A percentile compares a stretch with the other conserved stretches of the same genome.
phyloP scores from a whole-genome alignment of 169 alveolate genomes.

The Plasmodium relictum region DNA sequence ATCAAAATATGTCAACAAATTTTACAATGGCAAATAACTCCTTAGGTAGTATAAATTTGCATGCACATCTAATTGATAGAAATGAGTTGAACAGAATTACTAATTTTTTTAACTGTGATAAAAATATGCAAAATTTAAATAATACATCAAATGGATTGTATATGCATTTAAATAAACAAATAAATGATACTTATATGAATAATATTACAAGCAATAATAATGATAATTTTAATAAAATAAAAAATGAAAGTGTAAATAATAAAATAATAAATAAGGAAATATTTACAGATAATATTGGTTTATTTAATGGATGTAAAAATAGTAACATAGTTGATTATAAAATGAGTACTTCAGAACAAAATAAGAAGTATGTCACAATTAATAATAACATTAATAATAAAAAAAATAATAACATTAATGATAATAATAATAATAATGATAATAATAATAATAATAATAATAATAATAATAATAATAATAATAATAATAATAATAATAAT shows the following conservation, averaged over 20 bases:
- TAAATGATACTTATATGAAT: not conserved
- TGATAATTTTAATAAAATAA: not conserved
- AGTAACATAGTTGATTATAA: not conserved
- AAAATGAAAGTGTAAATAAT: not conserved
- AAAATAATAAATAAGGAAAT: not conserved
- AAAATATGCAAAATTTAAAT: not conserved
- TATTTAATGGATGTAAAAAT: not conserved
- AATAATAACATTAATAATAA: not conserved
- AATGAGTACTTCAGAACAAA: not conserved
- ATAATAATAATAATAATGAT: not conserved
- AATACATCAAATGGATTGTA: constrained; percentile 7
- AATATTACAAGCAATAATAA: not conserved
- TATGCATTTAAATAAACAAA: constrained; percentile 3
- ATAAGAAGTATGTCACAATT: not conserved
- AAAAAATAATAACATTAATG: constrained; percentile 1
- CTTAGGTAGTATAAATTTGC: not conserved
- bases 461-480: constrained; percentile 1
- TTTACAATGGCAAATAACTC: not conserved
- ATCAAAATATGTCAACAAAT: constrained; percentile 5
- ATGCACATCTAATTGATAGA: not conserved
- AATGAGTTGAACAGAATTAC: not conserved
- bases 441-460: constrained; percentile 9
- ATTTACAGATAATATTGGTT: not conserved
- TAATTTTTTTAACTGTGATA: not conserved
- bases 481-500: not conserved